Percentiles rank a stretch among this genome's conserved stretches.
phyloP scores from a whole-genome alignment of 257 asterid species.

The Solanum chilense region DNA sequence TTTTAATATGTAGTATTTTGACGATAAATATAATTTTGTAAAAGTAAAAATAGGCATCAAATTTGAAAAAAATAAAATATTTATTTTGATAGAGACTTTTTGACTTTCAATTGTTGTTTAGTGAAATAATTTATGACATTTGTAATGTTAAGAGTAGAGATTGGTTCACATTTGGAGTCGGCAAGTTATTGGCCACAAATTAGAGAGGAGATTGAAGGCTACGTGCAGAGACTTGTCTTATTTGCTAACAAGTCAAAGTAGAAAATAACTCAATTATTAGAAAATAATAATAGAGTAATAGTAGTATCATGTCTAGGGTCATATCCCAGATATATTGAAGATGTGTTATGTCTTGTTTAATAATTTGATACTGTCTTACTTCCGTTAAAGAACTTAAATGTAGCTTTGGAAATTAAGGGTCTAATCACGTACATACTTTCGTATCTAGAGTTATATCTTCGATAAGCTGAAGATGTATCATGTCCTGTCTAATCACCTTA shows the following conservation, averaged over 20 bases:
- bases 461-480: too few species aligned
- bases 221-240: not conserved
- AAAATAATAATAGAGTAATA: not conserved
- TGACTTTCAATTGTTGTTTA: not conserved
- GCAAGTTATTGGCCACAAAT: not conserved
- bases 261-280: too few species aligned
- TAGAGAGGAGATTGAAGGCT: not conserved
- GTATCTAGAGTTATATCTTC: too few species aligned
- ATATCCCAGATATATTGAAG: too few species aligned
- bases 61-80: too few species aligned
- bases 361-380: not conserved
- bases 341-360: not conserved
- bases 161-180: not conserved
- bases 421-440: too few species aligned
- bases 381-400: not conserved
- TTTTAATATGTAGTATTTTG: too few species aligned
- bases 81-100: too few species aligned
- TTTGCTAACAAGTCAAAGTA: too few species aligned
- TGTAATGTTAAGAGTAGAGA: not conserved
- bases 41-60: not conserved
- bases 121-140: not conserved
- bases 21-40: too few species aligned
- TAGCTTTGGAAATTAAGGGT: not conserved
- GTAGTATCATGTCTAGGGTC: not conserved
- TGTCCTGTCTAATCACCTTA: too few species aligned